phyloP scores from a whole-genome alignment of 108 stramenopile species.

The Fistulifera solaris region DNA sequence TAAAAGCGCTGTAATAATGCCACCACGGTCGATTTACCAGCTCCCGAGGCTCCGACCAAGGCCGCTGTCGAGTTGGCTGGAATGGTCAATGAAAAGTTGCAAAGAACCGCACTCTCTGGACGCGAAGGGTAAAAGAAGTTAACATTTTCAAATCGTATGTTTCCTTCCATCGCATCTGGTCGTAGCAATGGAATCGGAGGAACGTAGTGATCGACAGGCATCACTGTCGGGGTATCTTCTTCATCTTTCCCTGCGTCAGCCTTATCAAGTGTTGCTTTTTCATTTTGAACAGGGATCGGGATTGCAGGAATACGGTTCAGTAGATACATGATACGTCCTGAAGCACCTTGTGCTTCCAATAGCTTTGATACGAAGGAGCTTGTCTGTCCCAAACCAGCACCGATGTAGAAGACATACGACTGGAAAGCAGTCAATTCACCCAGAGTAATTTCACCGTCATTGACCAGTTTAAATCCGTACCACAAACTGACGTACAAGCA shows the following conservation, averaged over 20 bases:
- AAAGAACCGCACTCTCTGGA: conserved; percentile 45
- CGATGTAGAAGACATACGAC: conserved; percentile 55
- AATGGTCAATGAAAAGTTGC: conserved; percentile 31
- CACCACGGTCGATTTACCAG: conserved; percentile 76
- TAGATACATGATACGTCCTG: conserved; percentile 49
- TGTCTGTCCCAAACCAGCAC: conserved; percentile 34
- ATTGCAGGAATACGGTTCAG: conserved; percentile 52
- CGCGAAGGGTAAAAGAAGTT: conserved; percentile 82
- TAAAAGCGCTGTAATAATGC: conserved; percentile 77
- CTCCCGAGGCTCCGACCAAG: conserved; percentile 70
- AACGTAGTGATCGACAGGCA: background rate
- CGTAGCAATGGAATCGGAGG: conserved; percentile 3
- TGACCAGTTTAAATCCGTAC: conserved; percentile 75
- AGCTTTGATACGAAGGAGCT: conserved; percentile 24
- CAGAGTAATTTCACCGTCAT: conserved; percentile 38
- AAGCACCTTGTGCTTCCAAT: conserved; percentile 58
- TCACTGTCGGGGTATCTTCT: background rate
- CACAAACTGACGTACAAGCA: conserved; percentile 39
- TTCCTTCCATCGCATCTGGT: conserved; percentile 22
- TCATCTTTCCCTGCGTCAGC: background rate
- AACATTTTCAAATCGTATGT: conserved; percentile 50
- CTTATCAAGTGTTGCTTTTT: background rate
- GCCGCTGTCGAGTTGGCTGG: conserved; percentile 46
- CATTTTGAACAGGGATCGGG: conserved; percentile 15
- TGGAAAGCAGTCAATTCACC: conserved; percentile 72